phyloP scores from a whole-genome alignment of 345 rosid genomes.

The Capsella bursapastoris region DNA sequence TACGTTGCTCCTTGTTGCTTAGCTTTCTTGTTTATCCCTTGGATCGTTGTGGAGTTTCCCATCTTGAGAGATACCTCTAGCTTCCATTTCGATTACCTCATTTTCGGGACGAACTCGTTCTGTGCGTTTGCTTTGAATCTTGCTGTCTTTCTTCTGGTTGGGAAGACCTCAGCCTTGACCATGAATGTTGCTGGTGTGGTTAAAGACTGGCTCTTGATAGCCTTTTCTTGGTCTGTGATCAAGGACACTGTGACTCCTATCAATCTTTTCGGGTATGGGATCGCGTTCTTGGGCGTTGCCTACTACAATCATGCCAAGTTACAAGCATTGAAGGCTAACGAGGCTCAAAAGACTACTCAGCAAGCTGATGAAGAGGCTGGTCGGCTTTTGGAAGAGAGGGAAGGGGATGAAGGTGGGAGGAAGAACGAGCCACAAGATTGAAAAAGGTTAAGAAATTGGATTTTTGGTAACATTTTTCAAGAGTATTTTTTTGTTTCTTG shows the following conservation, averaged over 20 bases:
- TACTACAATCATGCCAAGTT: conserved; percentile 72
- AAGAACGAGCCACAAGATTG: conserved; percentile 67
- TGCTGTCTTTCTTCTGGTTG: conserved; percentile 78
- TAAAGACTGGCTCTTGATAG: conserved; percentile 81
- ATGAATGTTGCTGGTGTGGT: conserved; percentile 91
- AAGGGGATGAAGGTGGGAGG: conserved; percentile 56
- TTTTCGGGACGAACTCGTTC: conserved; percentile 64
- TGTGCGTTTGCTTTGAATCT: conserved; percentile 80
- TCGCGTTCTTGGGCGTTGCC: conserved; percentile 73
- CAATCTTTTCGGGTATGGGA: conserved; percentile 71
- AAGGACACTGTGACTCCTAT: conserved; percentile 74
- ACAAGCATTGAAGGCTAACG: conserved; percentile 61
- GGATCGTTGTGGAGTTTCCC: conserved; percentile 64
- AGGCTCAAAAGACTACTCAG: conserved; percentile 56
- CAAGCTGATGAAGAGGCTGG: conserved; percentile 63
- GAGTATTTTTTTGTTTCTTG: background rate
- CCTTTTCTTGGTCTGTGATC: conserved; percentile 84
- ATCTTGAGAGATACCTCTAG: conserved; percentile 57
- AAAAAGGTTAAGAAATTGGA: conserved; percentile 20
- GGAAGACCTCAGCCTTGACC: conserved; percentile 82
- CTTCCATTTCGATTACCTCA: conserved; percentile 60
- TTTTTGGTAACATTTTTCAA: background rate
- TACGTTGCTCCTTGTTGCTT: conserved; percentile 72
- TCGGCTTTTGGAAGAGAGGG: conserved; percentile 58
- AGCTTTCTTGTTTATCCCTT: conserved; percentile 59